Evolutionary conservation across 805 yeast genomes (phyloP).

Genomic region (Wickerhamomyces alni): DNA sequence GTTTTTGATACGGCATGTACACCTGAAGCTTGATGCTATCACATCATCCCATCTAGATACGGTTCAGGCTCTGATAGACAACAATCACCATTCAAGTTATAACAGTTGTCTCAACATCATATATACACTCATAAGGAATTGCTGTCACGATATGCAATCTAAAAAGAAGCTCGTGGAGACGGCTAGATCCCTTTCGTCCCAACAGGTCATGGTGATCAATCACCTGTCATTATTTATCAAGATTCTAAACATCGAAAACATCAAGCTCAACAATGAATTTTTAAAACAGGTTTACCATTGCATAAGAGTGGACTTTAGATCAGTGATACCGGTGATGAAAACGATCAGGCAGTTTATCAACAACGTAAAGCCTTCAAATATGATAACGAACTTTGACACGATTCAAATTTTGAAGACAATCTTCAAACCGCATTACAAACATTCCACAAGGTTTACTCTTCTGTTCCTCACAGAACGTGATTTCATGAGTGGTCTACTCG

Average conservation of each 20-base stretch:
- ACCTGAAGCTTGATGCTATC: background rate
- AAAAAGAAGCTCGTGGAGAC: constrained; percentile 9
- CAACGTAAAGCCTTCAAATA: background rate
- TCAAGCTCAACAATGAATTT: constrained; percentile 1
- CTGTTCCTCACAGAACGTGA: background rate
- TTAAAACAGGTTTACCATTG: constrained; percentile 4
- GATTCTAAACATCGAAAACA: constrained; percentile 1
- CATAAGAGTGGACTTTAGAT: constrained; percentile 7
- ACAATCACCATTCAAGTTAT: background rate
- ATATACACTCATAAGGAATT: constrained; percentile 1
- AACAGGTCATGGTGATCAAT: constrained; percentile 8
- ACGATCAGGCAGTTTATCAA: constrained; percentile 7
- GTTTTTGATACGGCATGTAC: background rate
- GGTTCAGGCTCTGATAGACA: background rate
- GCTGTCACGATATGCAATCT: constrained; percentile 4
- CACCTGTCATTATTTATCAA: constrained; percentile 5
- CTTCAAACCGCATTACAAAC: constrained; percentile 4
- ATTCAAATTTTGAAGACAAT: constrained; percentile 3
- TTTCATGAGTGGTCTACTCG: background rate
- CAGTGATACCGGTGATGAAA: constrained; percentile 12
- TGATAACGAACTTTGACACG: constrained; percentile 1
- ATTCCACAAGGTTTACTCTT: background rate
- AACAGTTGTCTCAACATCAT: constrained; percentile 2
- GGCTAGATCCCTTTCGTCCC: constrained; percentile 1
- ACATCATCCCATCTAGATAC: background rate